Base-by-base conservation (phyloP, 805 yeast species). In the Myxozyma melibiosi region DNA sequence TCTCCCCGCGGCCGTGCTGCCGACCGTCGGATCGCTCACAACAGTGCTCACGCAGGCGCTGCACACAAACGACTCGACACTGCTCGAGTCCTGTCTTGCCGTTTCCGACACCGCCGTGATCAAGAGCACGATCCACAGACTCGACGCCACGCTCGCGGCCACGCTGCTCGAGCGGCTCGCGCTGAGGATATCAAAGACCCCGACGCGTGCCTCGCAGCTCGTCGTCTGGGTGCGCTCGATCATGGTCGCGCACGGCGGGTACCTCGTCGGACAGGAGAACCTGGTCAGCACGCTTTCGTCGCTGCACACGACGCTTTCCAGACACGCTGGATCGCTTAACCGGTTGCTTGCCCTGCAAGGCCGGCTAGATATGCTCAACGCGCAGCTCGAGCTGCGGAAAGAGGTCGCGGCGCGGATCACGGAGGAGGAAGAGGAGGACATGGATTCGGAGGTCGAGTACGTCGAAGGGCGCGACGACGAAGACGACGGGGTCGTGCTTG, bases 21-120 rank as follows among this genome's bases (percentile, higher is more conserved):
- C 84, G 20, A 80, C 83, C 7, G 82, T 87, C 4, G 96, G 94
- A 50, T 83, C 96, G 1, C 80, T 91, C 58, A 83, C 96, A 1
- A 84, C 87, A 1, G 82, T 94, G n/a, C 77, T 94, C 43, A 78
- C 91, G 13, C 99, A 94, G 74, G 92, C 99, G 0, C 78, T 94
- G 61, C 84, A 83, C 66, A 84, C 95, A 20, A 88, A 88, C 67
- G 99, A 94, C 70, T 90, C 85, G 66, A 76, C 94, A 8, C 76
- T 94, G 55, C 77, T 94, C 61, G 98, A 94, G 71, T 83, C 89
- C 2, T 96, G 96, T 11, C 77, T 94, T 62, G 41, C 58, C 9
- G 76, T 76, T 57, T 70, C 78, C 22, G 83, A 82, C 62, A 81
- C 81, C 47, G 75, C 71, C 25, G 77, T 80, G 55, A 77, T 84